These are phyloP conservation scores for Phenoliferia sp. DNA, from an alignment of 1,284 basidiomycete genomes.

Conservation along the genomic window DNA sequence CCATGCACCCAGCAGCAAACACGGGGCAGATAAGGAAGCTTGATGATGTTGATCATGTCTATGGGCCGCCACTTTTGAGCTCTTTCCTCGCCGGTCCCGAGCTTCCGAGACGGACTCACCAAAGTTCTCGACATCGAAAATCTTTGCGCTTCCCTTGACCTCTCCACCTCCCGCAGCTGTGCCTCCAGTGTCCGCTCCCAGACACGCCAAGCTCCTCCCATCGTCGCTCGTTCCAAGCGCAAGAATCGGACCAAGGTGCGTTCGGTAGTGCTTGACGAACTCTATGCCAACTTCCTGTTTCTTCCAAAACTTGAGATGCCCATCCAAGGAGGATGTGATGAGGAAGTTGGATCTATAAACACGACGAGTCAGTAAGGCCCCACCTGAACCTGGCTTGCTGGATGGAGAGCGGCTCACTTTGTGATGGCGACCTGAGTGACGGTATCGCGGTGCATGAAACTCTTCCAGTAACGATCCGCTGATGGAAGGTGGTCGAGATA, in stretches of 20 bases:
- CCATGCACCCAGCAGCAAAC: constrained; percentile 90
- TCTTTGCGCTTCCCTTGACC: constrained; percentile 61
- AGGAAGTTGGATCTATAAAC: constrained; percentile 75
- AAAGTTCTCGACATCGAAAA: constrained; percentile 97
- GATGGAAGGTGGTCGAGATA: constrained; percentile 88
- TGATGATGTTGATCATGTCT: constrained; percentile 99
- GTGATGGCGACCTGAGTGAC: constrained; percentile 84
- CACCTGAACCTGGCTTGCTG: too few relatives aligned
- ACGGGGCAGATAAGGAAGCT: constrained; percentile 75
- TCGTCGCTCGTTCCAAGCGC: constrained; percentile 84
- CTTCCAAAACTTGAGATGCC: constrained; percentile 97
- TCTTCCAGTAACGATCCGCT: constrained; percentile 91
- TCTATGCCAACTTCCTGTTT: constrained; percentile 89
- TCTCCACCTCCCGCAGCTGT: constrained; percentile 63
- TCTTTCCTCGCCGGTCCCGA: not conserved
- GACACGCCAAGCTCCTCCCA: constrained; percentile 82
- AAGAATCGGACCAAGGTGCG: constrained; percentile 75
- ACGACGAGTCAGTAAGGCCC: not conserved
- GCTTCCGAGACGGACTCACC: constrained; percentile 53
- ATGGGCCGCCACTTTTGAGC: not conserved
- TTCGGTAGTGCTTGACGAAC: constrained; percentile 83
- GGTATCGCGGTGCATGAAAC: constrained; percentile 95
- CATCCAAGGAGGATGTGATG: constrained; percentile 90
- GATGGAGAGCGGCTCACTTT: constrained; percentile 51
- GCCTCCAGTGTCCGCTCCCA: constrained; percentile 40